Evolutionary conservation across 805 yeast species (phyloP), one percentile per base, ranked within the genome.

Genomic region (Candida morakotiae): DNA sequence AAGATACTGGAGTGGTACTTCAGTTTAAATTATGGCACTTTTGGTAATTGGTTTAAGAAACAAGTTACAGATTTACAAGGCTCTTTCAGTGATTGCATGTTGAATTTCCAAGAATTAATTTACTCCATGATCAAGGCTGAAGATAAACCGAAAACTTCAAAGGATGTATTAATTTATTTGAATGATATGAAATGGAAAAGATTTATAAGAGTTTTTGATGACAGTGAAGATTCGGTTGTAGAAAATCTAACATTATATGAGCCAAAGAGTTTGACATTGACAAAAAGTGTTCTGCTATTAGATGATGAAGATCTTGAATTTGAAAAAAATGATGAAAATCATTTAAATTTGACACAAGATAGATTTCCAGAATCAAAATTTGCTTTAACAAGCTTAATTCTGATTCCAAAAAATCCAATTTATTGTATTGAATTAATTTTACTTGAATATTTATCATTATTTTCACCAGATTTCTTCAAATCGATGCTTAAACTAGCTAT

Each of bases 71-170:
- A 16, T 21, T 27, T 31, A 14, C 24, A 20, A 14, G 34, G 32
- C n/a, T 14, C 9, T 2, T 3, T 38, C 17, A 31, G 35, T 20
- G 33, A 19, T 2, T 30, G 35, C 13, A 28, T 37, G 31, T 15
- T 34, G 17, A 38, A 44, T 23, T 44, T 54, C 37, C 52, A 47
- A 22, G 31, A 32, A 11, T 42, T 63, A 19, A 48, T 58, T 3
- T 63, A 52, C 39, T 34, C 49, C 45, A 60, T 62, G 66, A 44
- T 63, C 20, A 62, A 57, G 23, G 67, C 64, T 5, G 48, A 44
- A 11, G 32, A 32, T 4, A 21, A 18, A 13, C 27, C 44, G 23
- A 21, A 36, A 2, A 35, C 19, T n/a, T 32, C 53, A 5, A 29
- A 41, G 9, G 55, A 56, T 11, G 49, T 58, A 1, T 34, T 56